Percentiles rank a stretch among this genome's conserved stretches.
Evolutionary conservation across 2,329 filamentous ascomycete genomes (phyloP).

Genomic region (Hymenotorrendiella dingleyae): DNA sequence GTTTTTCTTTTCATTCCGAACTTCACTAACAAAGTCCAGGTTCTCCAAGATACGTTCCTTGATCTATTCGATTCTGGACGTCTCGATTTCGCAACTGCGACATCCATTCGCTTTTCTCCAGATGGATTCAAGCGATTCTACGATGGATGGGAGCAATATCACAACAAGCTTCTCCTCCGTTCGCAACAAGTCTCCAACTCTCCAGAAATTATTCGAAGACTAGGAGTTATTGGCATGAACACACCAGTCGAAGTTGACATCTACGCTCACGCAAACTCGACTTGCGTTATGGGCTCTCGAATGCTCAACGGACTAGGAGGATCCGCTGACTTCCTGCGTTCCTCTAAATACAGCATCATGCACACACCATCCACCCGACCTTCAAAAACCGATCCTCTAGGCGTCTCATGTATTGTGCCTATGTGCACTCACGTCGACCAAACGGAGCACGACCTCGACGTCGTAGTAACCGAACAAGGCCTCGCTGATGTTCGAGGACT

Average conservation of each 20-base stretch:
- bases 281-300: slow-evolving; percentile 80
- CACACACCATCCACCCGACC: slow-evolving; percentile 80
- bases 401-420: slow-evolving; percentile 83
- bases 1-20: no score
- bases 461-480: slow-evolving; percentile 72
- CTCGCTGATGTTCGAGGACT: slow-evolving; percentile 81
- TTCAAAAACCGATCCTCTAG: slow-evolving; percentile 74
- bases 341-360: slow-evolving; percentile 84
- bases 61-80: slow-evolving; percentile 86
- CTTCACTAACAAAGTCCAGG: no score
- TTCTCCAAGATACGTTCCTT: slow-evolving; percentile 87
- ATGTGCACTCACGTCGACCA: slow-evolving; percentile 92
- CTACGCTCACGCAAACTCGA: slow-evolving; percentile 88
- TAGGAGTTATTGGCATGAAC: slow-evolving; percentile 92
- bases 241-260: slow-evolving; percentile 92
- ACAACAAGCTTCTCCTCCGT: slow-evolving; percentile 76
- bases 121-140: slow-evolving; percentile 91
- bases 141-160: slow-evolving; percentile 73
- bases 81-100: slow-evolving; percentile 84
- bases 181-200: slow-evolving; percentile 86
- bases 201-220: slow-evolving; percentile 80
- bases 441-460: slow-evolving; percentile 86
- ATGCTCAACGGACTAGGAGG: slow-evolving; percentile 85
- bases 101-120: slow-evolving; percentile 83
- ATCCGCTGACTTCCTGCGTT: slow-evolving; percentile 74